Conservation (phyloP, 257 asterid species). For the Rehmannia glutinosa region DNA sequence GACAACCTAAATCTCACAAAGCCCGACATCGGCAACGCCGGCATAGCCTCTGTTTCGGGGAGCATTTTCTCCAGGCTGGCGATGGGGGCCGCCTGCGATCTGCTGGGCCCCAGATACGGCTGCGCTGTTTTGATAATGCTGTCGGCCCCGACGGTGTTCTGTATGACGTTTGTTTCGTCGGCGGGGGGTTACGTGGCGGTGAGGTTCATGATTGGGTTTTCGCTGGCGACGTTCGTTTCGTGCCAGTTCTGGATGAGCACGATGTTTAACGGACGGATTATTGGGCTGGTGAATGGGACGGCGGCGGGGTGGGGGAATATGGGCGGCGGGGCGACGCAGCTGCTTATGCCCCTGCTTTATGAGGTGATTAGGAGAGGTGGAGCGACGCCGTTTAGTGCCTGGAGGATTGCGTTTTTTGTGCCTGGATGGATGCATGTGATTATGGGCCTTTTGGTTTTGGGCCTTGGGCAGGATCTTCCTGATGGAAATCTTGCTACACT, state of each 20-base stretch:
- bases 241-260: conserved; percentile 61
- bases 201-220: conserved; percentile 59
- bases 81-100: conserved; percentile 65
- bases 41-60: conserved; percentile 60
- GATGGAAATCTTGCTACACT: conserved; percentile 54
- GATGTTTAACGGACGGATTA: conserved; percentile 45
- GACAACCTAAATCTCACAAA: conserved; percentile 48
- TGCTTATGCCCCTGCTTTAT: conserved; percentile 51
- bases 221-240: conserved; percentile 53
- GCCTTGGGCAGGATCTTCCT: conserved; percentile 57
- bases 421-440: conserved; percentile 57
- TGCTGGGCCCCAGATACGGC: conserved; percentile 52
- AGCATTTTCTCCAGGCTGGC: conserved; percentile 57
- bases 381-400: conserved; percentile 49
- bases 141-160: conserved; percentile 53
- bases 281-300: conserved; percentile 49
- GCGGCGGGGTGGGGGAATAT: conserved; percentile 67
- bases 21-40: conserved; percentile 61
- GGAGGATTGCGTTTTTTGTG: conserved; percentile 58
- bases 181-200: conserved; percentile 44
- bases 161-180: conserved; percentile 35
- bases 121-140: conserved; percentile 52
- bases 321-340: conserved; percentile 62
- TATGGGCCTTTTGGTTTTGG: conserved; percentile 38
- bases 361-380: conserved; percentile 28